phyloP scores from a whole-genome alignment of 352 stramenopile species.

The Blastocystis sp. region DNA sequence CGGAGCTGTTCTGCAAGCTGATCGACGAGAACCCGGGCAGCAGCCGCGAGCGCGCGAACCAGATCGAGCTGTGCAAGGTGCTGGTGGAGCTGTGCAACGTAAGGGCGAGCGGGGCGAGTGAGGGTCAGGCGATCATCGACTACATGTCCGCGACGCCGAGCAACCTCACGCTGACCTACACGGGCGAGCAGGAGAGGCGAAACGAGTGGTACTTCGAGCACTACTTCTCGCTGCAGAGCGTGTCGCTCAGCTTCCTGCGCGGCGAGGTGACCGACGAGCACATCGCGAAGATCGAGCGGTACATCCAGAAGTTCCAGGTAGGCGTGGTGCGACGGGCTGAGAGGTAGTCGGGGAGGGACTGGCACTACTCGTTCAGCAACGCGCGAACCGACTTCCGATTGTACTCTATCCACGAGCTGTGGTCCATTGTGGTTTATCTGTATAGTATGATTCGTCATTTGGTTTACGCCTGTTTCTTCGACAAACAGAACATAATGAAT shows the following conservation, averaged over 20 bases:
- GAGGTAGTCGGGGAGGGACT: not conserved
- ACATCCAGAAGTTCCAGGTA: slow-evolving; percentile 53
- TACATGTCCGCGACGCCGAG: slow-evolving; percentile 3
- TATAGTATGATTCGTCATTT: slow-evolving; percentile 3
- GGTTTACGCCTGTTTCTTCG: not conserved
- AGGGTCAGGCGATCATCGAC: slow-evolving; percentile 32
- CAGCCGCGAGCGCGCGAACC: not conserved
- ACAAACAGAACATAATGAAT: not conserved
- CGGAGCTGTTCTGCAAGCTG: not conserved
- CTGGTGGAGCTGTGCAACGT: slow-evolving; percentile 59
- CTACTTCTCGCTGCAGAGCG: not conserved
- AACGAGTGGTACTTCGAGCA: not conserved
- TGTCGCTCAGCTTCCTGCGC: not conserved
- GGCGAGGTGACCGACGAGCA: slow-evolving; percentile 13
- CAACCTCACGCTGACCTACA: not conserved
- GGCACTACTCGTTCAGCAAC: slow-evolving; percentile 16
- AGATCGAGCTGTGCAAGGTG: slow-evolving; percentile 37
- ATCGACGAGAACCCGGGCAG: not conserved
- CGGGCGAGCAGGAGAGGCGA: not conserved
- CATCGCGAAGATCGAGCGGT: slow-evolving; percentile 6
- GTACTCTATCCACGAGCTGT: slow-evolving; percentile 33
- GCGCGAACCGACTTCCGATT: slow-evolving; percentile 16
- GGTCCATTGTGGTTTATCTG: slow-evolving; percentile 17
- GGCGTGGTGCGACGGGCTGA: not conserved
- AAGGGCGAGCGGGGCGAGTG: not conserved